Percentiles rank a stretch among this genome's conserved stretches.
Conservation (phyloP, 345 rosid species). For the Gossypium mustelinum region DNA sequence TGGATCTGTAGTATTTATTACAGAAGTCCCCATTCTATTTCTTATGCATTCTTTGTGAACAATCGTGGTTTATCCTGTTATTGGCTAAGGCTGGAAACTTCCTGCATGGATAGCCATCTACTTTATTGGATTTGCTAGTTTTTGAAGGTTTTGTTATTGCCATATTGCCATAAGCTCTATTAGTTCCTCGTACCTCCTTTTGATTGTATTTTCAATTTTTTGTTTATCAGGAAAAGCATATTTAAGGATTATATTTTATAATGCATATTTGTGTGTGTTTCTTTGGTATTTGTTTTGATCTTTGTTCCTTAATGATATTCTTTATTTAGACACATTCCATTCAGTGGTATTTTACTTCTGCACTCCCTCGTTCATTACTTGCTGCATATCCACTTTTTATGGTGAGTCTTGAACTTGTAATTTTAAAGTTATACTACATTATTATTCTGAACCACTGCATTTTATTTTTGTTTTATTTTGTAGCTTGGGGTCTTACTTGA, state of each 20-base stretch:
- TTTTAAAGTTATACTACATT: background rate
- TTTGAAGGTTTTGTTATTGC: background rate
- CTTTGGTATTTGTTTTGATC: background rate
- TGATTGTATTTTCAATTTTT: background rate
- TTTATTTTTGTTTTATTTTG: slow-evolving; percentile 25
- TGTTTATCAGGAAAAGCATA: background rate
- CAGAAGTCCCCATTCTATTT: background rate
- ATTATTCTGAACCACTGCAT: background rate
- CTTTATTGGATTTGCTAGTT: background rate
- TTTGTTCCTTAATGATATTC: slow-evolving; percentile 37
- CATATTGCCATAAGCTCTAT: background rate
- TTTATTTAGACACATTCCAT: slow-evolving; percentile 64
- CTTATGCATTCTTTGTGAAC: background rate
- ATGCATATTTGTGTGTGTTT: background rate
- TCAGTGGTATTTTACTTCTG: slow-evolving; percentile 97
- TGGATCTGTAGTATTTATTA: background rate
- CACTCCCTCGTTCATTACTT: slow-evolving; percentile 83
- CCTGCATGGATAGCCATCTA: background rate
- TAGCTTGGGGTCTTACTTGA: slow-evolving; percentile 82
- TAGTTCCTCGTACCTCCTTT: background rate
- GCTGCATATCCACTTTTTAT: slow-evolving; percentile 83
- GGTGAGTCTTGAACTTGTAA: slow-evolving; percentile 45
- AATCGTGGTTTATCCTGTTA: background rate
- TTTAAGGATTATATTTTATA: background rate
- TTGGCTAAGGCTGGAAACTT: slow-evolving; percentile 2